Evolutionary conservation across 257 asterid species (phyloP), one percentile per base, ranked within the genome.

Genomic region (Lantana camara): DNA sequence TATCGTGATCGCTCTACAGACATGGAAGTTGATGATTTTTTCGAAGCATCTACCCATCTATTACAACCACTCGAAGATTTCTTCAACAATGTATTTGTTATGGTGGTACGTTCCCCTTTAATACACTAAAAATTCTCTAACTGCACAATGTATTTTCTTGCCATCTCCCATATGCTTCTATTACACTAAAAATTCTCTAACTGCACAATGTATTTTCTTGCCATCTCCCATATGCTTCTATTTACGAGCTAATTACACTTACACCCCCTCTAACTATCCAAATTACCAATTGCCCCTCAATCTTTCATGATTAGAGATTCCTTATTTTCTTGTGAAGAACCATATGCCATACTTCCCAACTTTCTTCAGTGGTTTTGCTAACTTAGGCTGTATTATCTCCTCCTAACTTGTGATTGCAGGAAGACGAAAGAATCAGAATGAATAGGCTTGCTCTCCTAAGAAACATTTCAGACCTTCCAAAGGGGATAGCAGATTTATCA

Each of bases 11-110:
- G n/a, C n/a, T n/a, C n/a, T n/a, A n/a, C n/a, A 89, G 98, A 77
- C 60, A 89, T 89, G 91, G 98, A 90, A 74, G 95, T 93, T 65
- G 95, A 93, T 81, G 94, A 80, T 71, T 93, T 93, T 75, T 82
- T 90, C 16, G 87, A 87, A 76, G 81, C 80, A 60, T 93, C 99
- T 53, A 34, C 70, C 56, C 52, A 40, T 66, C 84, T 93, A 5
- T 48, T 93, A 59, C 87, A 84, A 63, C 97, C 99, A 30, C 80
- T 93, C 42, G 97, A 90, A 35, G 87, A 90, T 68, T 90, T 93
- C 80, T 90, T 93, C 82, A 85, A 85, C 71, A 29, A 82, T 47
- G 99, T 93, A 20, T 93, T 90, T 53, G 97, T 93, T 46, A 85
- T 90, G 97, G 97, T 85, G 99, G 97, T 93, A 87, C 22, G 98